Percentiles rank a stretch among this genome's conserved stretches.
Conservation (phyloP, 202 grass and related monocot species). For the Panicum virgatum region DNA sequence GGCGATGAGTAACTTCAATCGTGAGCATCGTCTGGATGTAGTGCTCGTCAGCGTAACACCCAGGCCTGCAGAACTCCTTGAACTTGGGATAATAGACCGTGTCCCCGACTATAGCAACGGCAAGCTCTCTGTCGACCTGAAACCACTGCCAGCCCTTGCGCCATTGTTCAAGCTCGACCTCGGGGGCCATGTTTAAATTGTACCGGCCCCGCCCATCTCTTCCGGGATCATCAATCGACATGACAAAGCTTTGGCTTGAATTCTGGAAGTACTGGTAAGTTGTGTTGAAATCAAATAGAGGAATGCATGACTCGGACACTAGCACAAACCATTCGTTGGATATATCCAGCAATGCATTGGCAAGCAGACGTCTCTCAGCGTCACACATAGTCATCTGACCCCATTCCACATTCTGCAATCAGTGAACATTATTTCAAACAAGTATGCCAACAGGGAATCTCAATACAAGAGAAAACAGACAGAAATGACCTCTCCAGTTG, state of each 20-base stretch:
- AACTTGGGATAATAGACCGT: constrained; percentile 83
- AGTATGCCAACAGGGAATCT: constrained; percentile 18
- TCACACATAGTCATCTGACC: constrained; percentile 94
- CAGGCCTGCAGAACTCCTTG: constrained; percentile 74
- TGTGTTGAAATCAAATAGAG: constrained; percentile 76
- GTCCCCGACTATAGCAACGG: constrained; percentile 63
- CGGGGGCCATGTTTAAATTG: constrained; percentile 72
- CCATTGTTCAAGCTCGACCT: constrained; percentile 85
- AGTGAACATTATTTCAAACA: constrained; percentile 29
- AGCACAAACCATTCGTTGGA: constrained; percentile 93
- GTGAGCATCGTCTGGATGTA: constrained; percentile 91
- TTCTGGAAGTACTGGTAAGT: constrained; percentile 77
- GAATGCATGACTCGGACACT: constrained; percentile 89
- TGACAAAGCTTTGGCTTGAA: constrained; percentile 75
- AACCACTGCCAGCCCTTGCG: constrained; percentile 97
- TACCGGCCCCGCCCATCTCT: constrained; percentile 84
- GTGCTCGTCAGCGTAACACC: constrained; percentile 90
- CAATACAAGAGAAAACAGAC: not conserved
- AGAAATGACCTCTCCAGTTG: not conserved
- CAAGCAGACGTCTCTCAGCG: constrained; percentile 86
- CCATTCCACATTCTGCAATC: constrained; percentile 76
- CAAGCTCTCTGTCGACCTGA: constrained; percentile 64
- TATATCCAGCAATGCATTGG: constrained; percentile 82
- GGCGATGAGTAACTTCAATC: constrained; percentile 63
- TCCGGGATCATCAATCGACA: constrained; percentile 69